Base-by-base conservation (phyloP, 768 basidiomycete genomes). In the Termitomyces sp. region DNA sequence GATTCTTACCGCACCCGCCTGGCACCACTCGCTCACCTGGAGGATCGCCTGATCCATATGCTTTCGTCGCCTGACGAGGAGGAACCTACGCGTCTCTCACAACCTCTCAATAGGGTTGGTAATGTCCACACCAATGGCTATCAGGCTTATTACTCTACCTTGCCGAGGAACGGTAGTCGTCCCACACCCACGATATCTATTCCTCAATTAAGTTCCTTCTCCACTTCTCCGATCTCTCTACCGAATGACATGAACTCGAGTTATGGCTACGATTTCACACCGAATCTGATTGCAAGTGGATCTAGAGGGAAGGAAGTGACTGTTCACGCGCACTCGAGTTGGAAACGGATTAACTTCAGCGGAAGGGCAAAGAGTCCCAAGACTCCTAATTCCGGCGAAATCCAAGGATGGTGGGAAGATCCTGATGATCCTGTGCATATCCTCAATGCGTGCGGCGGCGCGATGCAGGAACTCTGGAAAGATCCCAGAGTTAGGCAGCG, bases 351-450 rank as follows among this genome's bases (percentile, higher is more conserved):
- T 63, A 73, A 80, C 44, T 75, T 88, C 24, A 80, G 82, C 14
- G 79, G 75, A 55, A 79, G 68, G 65, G 80, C 83, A 44, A 86
- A 83, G 71, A 85, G 83, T 65, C 86, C 86, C 7, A 88, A 87
- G 75, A 84, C 80, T 60, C 79, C 81, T 28, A 82, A 86, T 68
- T 81, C 87, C 30, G 83, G 85, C 54, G 86, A 88, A 71, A 81
- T 90, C 52, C 81, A 81, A 65, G 87, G 87, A 33, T 91, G 89
- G 89, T 90, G 88, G 88, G 88, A 89, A 71, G 88, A 93, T 72
- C 90, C 88, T 28, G 80, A 84, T 6, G 89, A 92, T 69, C 90
- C 89, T 40, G 87, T 89, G 49, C 90, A 92, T 68, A 69, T 81
- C 52, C 73, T 92, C 26, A 77, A 86, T 65, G 78, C 79, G 16